These are phyloP conservation scores for Penicillium parvum DNA, from an alignment of 495 filamentous ascomycete genomes.

Conservation along the genomic window DNA sequence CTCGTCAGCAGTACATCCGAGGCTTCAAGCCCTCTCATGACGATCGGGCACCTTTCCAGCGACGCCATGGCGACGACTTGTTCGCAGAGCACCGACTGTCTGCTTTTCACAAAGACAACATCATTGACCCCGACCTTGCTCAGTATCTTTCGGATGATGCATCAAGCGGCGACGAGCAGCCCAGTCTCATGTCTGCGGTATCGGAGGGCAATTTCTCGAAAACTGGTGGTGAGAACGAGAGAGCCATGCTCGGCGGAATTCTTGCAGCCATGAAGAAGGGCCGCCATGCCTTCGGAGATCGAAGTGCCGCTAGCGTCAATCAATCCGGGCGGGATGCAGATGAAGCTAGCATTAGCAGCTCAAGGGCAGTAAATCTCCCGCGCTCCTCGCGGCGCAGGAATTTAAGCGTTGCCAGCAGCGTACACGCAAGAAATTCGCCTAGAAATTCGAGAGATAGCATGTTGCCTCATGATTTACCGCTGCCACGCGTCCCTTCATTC, in stretches of 20 bases:
- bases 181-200: constrained; percentile 77
- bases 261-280: constrained; percentile 67
- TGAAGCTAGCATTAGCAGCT: constrained; percentile 54
- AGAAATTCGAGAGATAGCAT: constrained; percentile 46
- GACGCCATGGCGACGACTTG: constrained; percentile 60
- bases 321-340: constrained; percentile 59
- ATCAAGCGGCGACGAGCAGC: constrained; percentile 86
- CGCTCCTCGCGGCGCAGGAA: constrained; percentile 64
- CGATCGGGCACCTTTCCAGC: constrained; percentile 88
- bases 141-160: constrained; percentile 94
- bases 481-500: constrained; percentile 15
- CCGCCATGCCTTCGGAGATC: constrained; percentile 67
- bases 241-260: constrained; percentile 48
- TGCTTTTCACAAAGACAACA: constrained; percentile 94
- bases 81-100: constrained; percentile 63
- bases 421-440: constrained; percentile 66
- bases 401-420: constrained; percentile 67
- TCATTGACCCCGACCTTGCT: constrained; percentile 94
- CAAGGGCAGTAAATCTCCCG: constrained; percentile 49
- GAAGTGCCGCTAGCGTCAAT: constrained; percentile 58
- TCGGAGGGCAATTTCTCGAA: constrained; percentile 46
- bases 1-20: constrained; percentile 72
- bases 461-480: constrained; percentile 29
- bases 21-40: constrained; percentile 57
- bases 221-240: constrained; percentile 51